These are phyloP conservation scores for Gnaphalium uliginosum DNA, from an alignment of 129 eudicot species.

Conservation along the genomic window DNA sequence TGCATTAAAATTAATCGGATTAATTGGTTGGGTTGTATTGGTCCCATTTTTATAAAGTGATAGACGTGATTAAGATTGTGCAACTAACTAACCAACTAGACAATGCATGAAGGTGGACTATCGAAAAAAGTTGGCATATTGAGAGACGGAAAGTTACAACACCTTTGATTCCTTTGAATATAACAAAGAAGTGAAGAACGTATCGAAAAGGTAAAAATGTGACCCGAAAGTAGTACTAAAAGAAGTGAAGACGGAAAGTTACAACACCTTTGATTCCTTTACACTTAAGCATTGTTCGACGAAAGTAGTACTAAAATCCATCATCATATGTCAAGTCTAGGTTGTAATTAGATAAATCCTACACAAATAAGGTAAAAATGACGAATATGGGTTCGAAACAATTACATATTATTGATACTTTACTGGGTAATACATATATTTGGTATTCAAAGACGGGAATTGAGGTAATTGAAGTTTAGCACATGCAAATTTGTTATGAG, in stretches of 20 bases:
- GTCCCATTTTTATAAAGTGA: conserved; percentile 28
- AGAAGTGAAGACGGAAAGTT: too few species aligned
- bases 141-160: conserved; percentile 16
- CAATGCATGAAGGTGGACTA: conserved; percentile 36
- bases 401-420: background rate
- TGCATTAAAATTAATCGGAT: background rate
- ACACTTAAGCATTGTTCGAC: too few species aligned
- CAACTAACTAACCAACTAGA: conserved; percentile 36
- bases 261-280: too few species aligned
- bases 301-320: background rate
- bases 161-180: conserved; percentile 11
- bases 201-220: too few species aligned
- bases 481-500: conserved; percentile 28
- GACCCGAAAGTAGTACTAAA: background rate
- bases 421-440: background rate
- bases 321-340: background rate
- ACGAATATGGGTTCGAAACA: background rate
- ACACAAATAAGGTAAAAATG: background rate
- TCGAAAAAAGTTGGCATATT: conserved; percentile 24
- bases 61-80: conserved; percentile 33
- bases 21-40: conserved; percentile 4
- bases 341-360: background rate
- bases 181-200: conserved; percentile 14
- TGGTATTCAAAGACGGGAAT: background rate
- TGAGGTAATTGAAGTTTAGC: conserved; percentile 12